phyloP scores from a whole-genome alignment of 2,329 filamentous ascomycete species.

The Stagonosporopsis cucurbitacearum region DNA sequence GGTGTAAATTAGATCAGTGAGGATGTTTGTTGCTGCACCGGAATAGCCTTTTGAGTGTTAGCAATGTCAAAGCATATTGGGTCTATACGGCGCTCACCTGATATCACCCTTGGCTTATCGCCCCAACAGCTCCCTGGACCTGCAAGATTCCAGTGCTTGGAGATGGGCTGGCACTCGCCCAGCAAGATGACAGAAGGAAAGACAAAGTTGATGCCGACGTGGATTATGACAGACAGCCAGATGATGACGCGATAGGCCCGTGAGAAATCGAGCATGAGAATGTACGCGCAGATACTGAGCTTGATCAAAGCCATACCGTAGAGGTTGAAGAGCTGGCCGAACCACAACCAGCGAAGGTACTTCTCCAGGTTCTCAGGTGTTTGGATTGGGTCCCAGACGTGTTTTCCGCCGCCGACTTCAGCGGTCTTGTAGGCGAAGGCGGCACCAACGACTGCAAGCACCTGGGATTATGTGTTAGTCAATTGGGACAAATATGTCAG shows the following conservation, averaged over 20 bases:
- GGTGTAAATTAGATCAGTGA: slow-evolving; percentile 35
- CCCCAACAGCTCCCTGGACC: slow-evolving; percentile 35
- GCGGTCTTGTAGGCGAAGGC: slow-evolving; percentile 30
- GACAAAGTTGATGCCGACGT: slow-evolving; percentile 31
- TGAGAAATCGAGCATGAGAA: slow-evolving; percentile 37
- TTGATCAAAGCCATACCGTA: slow-evolving; percentile 40
- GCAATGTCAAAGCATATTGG: not conserved
- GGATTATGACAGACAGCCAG: slow-evolving; percentile 30
- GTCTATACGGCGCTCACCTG: slow-evolving; percentile 19
- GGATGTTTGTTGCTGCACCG: slow-evolving; percentile 34
- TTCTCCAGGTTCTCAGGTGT: slow-evolving; percentile 26
- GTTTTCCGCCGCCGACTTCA: slow-evolving; percentile 27
- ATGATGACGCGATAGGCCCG: slow-evolving; percentile 29
- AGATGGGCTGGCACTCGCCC: slow-evolving; percentile 32
- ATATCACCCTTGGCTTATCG: slow-evolving; percentile 32
- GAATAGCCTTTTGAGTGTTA: slow-evolving; percentile 25
- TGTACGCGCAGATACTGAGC: slow-evolving; percentile 37
- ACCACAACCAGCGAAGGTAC: slow-evolving; percentile 31
- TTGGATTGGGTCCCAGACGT: slow-evolving; percentile 35
- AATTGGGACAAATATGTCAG: not conserved
- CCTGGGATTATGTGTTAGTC: slow-evolving; percentile 18
- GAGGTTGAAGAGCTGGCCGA: slow-evolving; percentile 33
- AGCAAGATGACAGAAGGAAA: slow-evolving; percentile 33
- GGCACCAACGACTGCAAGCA: slow-evolving; percentile 30
- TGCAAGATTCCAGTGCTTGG: slow-evolving; percentile 32